These are phyloP conservation scores for Neonectria faginata DNA, from an alignment of 2,329 filamentous ascomycete genomes.

Conservation along the genomic window DNA sequence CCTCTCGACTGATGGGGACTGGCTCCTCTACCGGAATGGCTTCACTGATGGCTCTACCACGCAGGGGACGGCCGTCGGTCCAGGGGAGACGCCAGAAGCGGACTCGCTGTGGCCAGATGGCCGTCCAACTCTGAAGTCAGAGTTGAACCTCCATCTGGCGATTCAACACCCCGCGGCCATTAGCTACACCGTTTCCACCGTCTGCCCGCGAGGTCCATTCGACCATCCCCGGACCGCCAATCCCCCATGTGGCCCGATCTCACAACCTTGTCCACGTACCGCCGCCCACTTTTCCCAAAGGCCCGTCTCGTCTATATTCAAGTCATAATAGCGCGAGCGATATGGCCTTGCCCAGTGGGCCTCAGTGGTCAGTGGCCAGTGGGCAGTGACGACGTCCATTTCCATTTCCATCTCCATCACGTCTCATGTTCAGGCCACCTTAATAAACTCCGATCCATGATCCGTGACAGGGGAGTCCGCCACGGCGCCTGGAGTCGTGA, in stretches of 20 bases:
- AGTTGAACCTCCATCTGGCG: slow-evolving; percentile 12
- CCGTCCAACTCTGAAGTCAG: slow-evolving; percentile 21
- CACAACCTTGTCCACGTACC: slow-evolving; percentile 12
- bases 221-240: slow-evolving; percentile 12
- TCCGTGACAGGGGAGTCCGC: slow-evolving; percentile 30
- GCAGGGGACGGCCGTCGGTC: neutral
- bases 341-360: slow-evolving; percentile 24
- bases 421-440: slow-evolving; percentile 46
- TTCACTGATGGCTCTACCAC: neutral
- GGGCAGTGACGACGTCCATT: slow-evolving; percentile 23
- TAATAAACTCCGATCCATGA: slow-evolving; percentile 43
- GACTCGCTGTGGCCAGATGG: slow-evolving; percentile 9
- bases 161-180: slow-evolving; percentile 15
- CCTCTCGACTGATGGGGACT: neutral
- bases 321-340: slow-evolving; percentile 13
- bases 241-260: slow-evolving; percentile 15
- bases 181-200: slow-evolving; percentile 11
- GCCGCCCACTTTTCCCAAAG: slow-evolving; percentile 9
- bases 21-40: slow-evolving; percentile 5
- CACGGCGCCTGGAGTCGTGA: slow-evolving; percentile 26
- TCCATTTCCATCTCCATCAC: slow-evolving; percentile 39
- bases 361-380: neutral
- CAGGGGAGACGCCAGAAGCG: slow-evolving; percentile 7
- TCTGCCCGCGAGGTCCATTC: neutral
- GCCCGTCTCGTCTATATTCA: slow-evolving; percentile 30